These are phyloP conservation scores for Phialemonium atrogriseum DNA, from an alignment of 2,329 filamentous ascomycete species.

Conservation along the genomic window DNA sequence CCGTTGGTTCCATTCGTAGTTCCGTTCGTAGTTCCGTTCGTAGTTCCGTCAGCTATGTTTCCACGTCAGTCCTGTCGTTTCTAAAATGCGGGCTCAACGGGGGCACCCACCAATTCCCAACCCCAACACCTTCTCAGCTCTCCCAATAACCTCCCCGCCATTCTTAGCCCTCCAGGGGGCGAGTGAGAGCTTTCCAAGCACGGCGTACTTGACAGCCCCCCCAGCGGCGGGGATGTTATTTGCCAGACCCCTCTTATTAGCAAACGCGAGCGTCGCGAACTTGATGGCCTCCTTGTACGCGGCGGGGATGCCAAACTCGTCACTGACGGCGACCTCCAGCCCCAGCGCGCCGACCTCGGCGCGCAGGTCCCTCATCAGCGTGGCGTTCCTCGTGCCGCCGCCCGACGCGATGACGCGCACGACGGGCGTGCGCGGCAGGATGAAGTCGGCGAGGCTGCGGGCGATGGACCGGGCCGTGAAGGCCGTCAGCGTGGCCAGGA, in stretches of 20 bases:
- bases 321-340: conserved; percentile 14
- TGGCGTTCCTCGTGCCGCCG: conserved; percentile 17
- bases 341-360: conserved; percentile 8
- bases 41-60: too few relatives aligned
- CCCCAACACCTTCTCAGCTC: background rate
- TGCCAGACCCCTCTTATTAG: conserved; percentile 15
- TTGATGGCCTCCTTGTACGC: conserved; percentile 23
- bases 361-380: conserved; percentile 13
- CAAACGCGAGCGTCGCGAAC: conserved; percentile 21
- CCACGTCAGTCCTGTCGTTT: too few relatives aligned
- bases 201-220: conserved; percentile 17
- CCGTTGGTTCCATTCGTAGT: too few relatives aligned
- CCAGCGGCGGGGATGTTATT: conserved; percentile 21
- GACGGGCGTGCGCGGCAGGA: conserved; percentile 14
- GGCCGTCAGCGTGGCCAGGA: conserved; percentile 16
- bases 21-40: too few relatives aligned
- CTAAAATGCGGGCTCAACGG: too few relatives aligned
- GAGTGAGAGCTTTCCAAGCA: conserved; percentile 18
- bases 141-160: background rate
- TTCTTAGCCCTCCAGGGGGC: conserved; percentile 12
- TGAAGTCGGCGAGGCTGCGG: conserved; percentile 15
- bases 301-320: conserved; percentile 19
- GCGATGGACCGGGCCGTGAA: conserved; percentile 15
- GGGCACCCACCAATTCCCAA: too few relatives aligned
- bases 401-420: conserved; percentile 16